phyloP scores from a whole-genome alignment of 2,329 filamentous ascomycete genomes.

The Sporothrix pseudoabietina region DNA sequence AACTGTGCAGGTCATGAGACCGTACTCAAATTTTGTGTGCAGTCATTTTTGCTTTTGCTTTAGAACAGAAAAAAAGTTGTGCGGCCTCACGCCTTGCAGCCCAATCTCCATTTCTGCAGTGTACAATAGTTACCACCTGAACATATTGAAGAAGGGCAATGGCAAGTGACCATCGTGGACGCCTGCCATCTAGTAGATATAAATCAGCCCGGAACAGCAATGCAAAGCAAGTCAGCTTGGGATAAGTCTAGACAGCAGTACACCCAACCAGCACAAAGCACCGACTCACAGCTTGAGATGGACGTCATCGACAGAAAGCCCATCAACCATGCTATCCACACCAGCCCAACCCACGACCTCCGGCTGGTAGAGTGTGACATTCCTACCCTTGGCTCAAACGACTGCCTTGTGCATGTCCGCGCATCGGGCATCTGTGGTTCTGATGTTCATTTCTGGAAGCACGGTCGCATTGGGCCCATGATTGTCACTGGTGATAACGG shows the following conservation, averaged over 20 bases:
- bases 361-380: constrained; percentile 63
- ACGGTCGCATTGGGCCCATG: constrained; percentile 56
- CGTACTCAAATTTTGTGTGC: too few species aligned
- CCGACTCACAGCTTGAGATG: background rate
- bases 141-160: background rate
- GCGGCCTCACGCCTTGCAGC: too few species aligned
- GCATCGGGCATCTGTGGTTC: constrained; percentile 63
- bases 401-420: constrained; percentile 64
- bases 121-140: too few species aligned
- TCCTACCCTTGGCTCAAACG: constrained; percentile 42
- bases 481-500: constrained; percentile 8
- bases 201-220: background rate
- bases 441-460: constrained; percentile 70
- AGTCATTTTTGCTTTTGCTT: too few species aligned
- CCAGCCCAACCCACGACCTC: constrained; percentile 67
- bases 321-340: constrained; percentile 68
- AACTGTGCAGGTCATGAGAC: too few species aligned
- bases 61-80: too few species aligned
- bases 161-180: background rate
- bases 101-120: too few species aligned
- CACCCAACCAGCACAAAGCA: background rate
- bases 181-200: background rate
- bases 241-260: background rate
- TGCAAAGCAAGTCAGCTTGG: background rate
- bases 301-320: constrained; percentile 31